These are phyloP conservation scores for Zoysia pacifica DNA, from an alignment of 176 grass and related monocot species.

Conservation along the genomic window DNA sequence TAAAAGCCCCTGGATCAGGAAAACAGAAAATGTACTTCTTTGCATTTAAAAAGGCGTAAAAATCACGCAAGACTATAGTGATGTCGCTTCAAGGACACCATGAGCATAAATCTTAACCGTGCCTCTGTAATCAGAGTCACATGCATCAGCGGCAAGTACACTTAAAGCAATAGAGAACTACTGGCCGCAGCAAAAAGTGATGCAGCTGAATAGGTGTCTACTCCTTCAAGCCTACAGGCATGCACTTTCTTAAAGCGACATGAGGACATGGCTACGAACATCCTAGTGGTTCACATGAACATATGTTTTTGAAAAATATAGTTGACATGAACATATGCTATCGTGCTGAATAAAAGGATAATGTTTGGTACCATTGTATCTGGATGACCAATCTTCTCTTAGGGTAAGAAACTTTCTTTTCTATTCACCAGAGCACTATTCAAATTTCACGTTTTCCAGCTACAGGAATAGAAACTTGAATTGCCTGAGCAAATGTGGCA, in stretches of 20 bases:
- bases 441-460: constrained; percentile 57
- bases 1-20: constrained; percentile 16
- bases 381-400: constrained; percentile 26
- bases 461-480: constrained; percentile 58
- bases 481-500: constrained; percentile 77
- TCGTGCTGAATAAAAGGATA: constrained; percentile 30
- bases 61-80: constrained; percentile 1
- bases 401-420: constrained; percentile 4
- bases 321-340: constrained; percentile 28
- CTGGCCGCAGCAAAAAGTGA: constrained; percentile 22
- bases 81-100: constrained; percentile 15
- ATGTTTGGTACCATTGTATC: constrained; percentile 31
- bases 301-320: background rate
- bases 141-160: constrained; percentile 29
- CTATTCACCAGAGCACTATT: constrained; percentile 33
- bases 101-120: background rate
- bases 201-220: constrained; percentile 26
- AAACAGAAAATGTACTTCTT: constrained; percentile 18
- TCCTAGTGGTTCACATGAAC: constrained; percentile 24
- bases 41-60: constrained; percentile 29
- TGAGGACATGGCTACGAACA: constrained; percentile 20
- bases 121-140: constrained; percentile 28
- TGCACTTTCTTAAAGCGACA: constrained; percentile 8
- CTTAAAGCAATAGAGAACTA: constrained; percentile 12
- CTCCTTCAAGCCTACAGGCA: constrained; percentile 25